Evolutionary conservation across 768 basidiomycete species (phyloP), one percentile per base, ranked within the genome.

Genomic region (Boletus tomentosulus): DNA sequence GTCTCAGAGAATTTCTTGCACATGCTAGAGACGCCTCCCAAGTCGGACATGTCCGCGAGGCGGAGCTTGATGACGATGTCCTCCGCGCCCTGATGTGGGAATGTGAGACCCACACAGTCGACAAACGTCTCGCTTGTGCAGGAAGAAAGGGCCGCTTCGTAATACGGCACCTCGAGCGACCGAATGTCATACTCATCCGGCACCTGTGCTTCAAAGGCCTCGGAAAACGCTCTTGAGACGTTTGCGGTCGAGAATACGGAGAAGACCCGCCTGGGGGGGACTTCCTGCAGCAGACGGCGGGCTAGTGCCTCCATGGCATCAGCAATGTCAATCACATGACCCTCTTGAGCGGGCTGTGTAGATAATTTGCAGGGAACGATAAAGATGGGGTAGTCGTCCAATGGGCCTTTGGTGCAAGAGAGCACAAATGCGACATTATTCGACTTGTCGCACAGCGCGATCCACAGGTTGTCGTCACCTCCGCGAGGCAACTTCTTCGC

Each of bases 311-410:
- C 12, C 24, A 65, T 13, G 31, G 60, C n/a, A 19, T 54, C 42
- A 3, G 46, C 19, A 1, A 59, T 3, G 25, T 4, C 37, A 6
- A 24, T 42, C 1, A 8, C 22, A 16, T 12, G 43, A 11, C 55
- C 56, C 2, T 64, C 59, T 6, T 53, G 46, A 1, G 48, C 35
- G 28, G 62, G 44, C 53, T 53, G 42, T 15, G 34, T 15, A 10
- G 60, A 11, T 0, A 57, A 46, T 15, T 50, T 58, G 48, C 45
- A 53, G 12, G 57, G 6, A 11, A 63, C 50, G 11, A 63, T 59
- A 50, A 62, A 89, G 4, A 86, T 61, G 12, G 88, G 88, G 57
- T 88, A 86, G 44, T 69, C 60, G 1, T 79, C 86, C 44, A 84
- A 69, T 16, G 73, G 69, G 1, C 80, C 80, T 19, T 74, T 67